These are phyloP conservation scores for Incumbomyces lentus DNA, from an alignment of 2,329 filamentous ascomycete species.

Conservation along the genomic window DNA sequence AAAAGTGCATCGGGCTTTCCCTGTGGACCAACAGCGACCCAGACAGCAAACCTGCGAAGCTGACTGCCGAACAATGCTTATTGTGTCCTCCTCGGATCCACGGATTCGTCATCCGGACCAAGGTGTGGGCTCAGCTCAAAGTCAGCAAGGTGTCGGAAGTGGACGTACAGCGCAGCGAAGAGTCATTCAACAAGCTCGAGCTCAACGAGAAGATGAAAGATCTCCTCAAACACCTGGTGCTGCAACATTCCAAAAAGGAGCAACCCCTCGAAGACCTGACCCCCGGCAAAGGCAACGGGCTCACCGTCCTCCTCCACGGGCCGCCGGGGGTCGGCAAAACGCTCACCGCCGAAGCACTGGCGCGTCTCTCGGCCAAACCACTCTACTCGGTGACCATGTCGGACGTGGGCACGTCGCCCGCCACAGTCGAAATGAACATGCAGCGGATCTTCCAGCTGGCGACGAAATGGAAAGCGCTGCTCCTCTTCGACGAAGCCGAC, in stretches of 20 bases:
- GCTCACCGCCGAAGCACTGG: constrained; percentile 56
- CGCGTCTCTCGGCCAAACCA: constrained; percentile 36
- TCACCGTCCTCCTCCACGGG: constrained; percentile 31
- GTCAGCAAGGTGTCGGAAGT: constrained; percentile 11
- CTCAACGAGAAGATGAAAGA: constrained; percentile 37
- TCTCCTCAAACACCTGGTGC: constrained; percentile 37
- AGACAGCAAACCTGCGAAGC: no score
- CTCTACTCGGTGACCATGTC: constrained; percentile 13
- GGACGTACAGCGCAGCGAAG: constrained; percentile 10
- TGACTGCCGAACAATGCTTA: neutral
- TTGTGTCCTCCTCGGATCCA: constrained; percentile 7
- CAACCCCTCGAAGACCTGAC: constrained; percentile 40
- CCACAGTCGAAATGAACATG: constrained; percentile 30
- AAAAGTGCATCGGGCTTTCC: no score
- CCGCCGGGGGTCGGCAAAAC: constrained; percentile 46
- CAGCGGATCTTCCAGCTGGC: constrained; percentile 79
- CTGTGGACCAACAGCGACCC: no score
- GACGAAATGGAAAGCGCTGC: constrained; percentile 73
- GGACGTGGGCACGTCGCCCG: neutral
- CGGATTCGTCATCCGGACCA: constrained; percentile 6
- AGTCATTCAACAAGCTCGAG: constrained; percentile 39
- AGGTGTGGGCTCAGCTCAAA: constrained; percentile 9
- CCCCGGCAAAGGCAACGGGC: constrained; percentile 42
- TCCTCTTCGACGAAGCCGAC: constrained; percentile 77
- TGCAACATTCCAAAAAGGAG: constrained; percentile 30